Conservation (phyloP, 345 rosid species). For the Salix udensis region DNA sequence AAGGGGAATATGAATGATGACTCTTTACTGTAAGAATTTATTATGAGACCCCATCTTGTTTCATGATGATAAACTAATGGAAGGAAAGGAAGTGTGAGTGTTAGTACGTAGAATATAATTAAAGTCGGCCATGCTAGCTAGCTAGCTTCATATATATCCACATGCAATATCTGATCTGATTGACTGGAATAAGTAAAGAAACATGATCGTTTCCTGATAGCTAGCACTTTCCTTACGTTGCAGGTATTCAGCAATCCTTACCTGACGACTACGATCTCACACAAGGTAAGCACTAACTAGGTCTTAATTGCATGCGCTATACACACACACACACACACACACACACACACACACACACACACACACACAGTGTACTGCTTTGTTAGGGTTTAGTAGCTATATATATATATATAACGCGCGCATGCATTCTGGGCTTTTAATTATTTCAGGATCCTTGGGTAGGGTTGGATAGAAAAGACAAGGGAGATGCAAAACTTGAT, state of each 20-base stretch:
- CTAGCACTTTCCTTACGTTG: conserved; percentile 10
- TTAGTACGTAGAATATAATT: neutral
- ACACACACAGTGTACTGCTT: too few relatives aligned
- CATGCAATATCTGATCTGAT: neutral
- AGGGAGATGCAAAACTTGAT: conserved; percentile 49
- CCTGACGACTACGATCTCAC: conserved; percentile 52
- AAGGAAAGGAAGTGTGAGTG: neutral
- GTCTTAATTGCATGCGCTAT: neutral
- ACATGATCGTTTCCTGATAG: neutral
- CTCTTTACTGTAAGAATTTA: neutral
- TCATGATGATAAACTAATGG: neutral
- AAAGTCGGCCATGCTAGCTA: neutral
- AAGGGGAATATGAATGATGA: neutral
- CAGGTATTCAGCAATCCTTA: conserved; percentile 78
- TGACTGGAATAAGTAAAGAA: neutral
- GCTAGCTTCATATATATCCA: neutral
- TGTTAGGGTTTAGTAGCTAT: too few relatives aligned
- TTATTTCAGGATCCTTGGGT: conserved; percentile 66
- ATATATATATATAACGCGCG: too few relatives aligned
- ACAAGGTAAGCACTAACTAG: conserved; percentile 39
- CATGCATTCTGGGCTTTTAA: neutral
- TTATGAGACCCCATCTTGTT: neutral
- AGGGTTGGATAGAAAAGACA: conserved; percentile 55
- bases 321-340: too few relatives aligned
- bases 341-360: too few relatives aligned